A percentile compares a stretch with the other conserved stretches of the same genome.
These are phyloP conservation scores for Gloeophyllum trabeum DNA, from an alignment of 768 basidiomycete genomes.

Conservation along the genomic window DNA sequence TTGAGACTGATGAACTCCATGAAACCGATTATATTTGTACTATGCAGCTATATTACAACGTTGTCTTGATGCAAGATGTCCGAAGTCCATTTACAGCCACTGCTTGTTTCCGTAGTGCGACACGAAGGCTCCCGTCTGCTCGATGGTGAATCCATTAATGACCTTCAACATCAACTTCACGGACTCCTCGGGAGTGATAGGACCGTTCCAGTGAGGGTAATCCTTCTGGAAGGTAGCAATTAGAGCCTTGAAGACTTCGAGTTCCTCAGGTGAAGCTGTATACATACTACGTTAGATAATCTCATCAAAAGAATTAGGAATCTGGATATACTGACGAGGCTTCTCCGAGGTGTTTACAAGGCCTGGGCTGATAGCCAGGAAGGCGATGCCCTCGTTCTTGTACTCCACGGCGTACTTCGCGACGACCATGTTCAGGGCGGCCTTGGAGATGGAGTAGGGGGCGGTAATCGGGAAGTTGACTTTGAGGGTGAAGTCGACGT, in stretches of 20 bases:
- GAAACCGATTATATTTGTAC: too few relatives aligned
- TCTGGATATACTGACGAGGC: background rate
- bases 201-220: slow-evolving; percentile 10
- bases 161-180: slow-evolving; percentile 11
- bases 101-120: slow-evolving; percentile 15
- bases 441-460: slow-evolving; percentile 18
- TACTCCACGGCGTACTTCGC: slow-evolving; percentile 17
- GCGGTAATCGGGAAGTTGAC: background rate
- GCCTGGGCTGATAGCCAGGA: slow-evolving; percentile 19
- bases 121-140: slow-evolving; percentile 12
- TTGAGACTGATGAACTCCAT: too few relatives aligned
- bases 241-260: slow-evolving; percentile 6
- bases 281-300: background rate
- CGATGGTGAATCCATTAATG: slow-evolving; percentile 7
- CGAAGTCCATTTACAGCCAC: slow-evolving; percentile 12
- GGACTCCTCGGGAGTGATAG: slow-evolving; percentile 9
- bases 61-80: too few relatives aligned
- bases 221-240: slow-evolving; percentile 4
- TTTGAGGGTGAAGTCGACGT: slow-evolving; percentile 9
- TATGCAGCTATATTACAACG: too few relatives aligned
- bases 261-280: slow-evolving; percentile 6
- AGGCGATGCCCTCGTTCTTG: slow-evolving; percentile 18
- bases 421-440: slow-evolving; percentile 18
- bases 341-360: slow-evolving; percentile 4
- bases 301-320: slow-evolving; percentile 3